These are phyloP conservation scores for Scopulariopsis brevicaulis DNA, from an alignment of 2,329 filamentous ascomycete species.

Conservation along the genomic window DNA sequence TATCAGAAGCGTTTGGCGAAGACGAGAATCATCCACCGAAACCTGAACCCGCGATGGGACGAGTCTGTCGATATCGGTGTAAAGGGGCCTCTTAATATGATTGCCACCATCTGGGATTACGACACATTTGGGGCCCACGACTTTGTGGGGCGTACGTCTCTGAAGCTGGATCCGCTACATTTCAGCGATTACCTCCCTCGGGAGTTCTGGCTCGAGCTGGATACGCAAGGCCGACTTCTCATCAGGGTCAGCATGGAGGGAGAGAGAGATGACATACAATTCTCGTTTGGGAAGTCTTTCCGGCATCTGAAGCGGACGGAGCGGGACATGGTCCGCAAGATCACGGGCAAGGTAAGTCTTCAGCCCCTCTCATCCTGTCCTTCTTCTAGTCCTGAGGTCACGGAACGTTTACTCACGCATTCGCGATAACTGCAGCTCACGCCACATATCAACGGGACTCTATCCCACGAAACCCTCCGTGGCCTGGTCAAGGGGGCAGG, in stretches of 20 bases:
- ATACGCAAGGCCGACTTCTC: slow-evolving; percentile 83
- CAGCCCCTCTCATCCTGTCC: neutral
- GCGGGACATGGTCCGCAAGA: slow-evolving; percentile 94
- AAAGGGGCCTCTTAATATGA: slow-evolving; percentile 80
- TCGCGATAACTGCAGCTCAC: slow-evolving; percentile 51
- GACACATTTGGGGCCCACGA: slow-evolving; percentile 96
- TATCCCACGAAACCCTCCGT: slow-evolving; percentile 73
- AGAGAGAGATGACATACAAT: slow-evolving; percentile 95
- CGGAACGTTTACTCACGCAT: neutral
- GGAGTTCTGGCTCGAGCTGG: slow-evolving; percentile 95
- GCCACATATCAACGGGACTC: slow-evolving; percentile 79
- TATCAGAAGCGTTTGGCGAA: slow-evolving; percentile 95
- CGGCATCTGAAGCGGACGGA: slow-evolving; percentile 90
- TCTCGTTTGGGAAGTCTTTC: slow-evolving; percentile 97
- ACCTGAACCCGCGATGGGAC: slow-evolving; percentile 91
- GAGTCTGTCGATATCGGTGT: slow-evolving; percentile 95
- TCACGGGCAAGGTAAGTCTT: slow-evolving; percentile 78
- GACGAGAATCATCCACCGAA: slow-evolving; percentile 83
- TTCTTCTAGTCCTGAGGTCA: neutral
- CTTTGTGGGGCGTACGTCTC: slow-evolving; percentile 89
- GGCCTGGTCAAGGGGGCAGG: slow-evolving; percentile 61
- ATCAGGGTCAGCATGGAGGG: slow-evolving; percentile 97
- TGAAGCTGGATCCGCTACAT: slow-evolving; percentile 96
- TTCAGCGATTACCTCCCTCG: slow-evolving; percentile 92
- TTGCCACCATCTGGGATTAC: slow-evolving; percentile 97